Base-by-base conservation (phyloP, 345 rosid genomes). In the Streptanthus diversifolius region DNA sequence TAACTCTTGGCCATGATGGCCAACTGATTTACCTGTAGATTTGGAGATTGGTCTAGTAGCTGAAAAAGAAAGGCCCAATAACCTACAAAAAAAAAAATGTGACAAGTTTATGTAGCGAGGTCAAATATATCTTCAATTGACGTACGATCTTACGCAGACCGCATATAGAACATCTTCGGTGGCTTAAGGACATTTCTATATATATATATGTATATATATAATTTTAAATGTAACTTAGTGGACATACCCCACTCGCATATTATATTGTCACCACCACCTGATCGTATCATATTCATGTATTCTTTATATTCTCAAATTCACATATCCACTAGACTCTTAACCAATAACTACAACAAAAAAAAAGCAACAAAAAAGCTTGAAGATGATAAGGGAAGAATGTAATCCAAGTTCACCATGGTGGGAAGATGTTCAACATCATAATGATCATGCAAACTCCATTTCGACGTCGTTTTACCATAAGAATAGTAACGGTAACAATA, bases 231-330 rank as follows among this genome's bases (percentile, higher is more conserved):
- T 81, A 74, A 63, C 77, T 40, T 67, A 84, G 90, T 87, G 92
- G 92, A 72, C 73, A 77, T 82, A 72, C 82, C 85, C 82, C 76
- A 76, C 82, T 76, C 78, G 85, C 91, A 90, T 90, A 76, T 82
- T 77, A 80, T 48, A 77, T 64, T 77, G 76, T 70, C 76, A 61
- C 78, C 87, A 89, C 86, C 73, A 68, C 79, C 79, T 72, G 22
- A 78, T 65, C 71, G 39, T 80, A 76, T 30, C 71, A 67, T 63
- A 63, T 76, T 30, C 71, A 67, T 56, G 56, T 74, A 73, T 62
- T 72, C 83, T 73, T 82, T 79, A 78, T 64, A 82, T 82, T 75
- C 79, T 63, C 80, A 44, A 43, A 32, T 56, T 7, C 25, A 24
- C 72, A 70, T 45, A 39, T 70, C 56, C 54, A 43, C 79, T 76